Base-by-base conservation (phyloP, 345 rosid genomes). In the Rhodomyrtus tomentosa region DNA sequence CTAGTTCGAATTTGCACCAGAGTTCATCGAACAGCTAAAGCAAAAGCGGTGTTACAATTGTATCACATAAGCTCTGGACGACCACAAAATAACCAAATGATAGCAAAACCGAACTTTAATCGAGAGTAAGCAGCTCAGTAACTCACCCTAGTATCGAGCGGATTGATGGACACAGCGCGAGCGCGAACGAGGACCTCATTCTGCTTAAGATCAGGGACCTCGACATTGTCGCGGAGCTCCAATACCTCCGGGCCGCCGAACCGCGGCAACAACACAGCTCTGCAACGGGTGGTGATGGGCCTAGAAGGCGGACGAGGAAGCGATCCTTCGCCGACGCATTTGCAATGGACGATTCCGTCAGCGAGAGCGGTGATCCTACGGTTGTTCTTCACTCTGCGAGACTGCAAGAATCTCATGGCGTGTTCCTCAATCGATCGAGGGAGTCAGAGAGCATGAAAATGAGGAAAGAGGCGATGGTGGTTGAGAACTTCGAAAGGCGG, bases 191-290 rank as follows among this genome's bases (percentile, higher is more conserved):
- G 96, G 40, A 96, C 94, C 90, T 96, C 96, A 82, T 91, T 90
- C 40, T 93, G 90, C 86, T 93, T 92, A 36, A 96, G 94, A 85
- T 91, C 91, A 62, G 99, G 98, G 49, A 96, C 95, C 40, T 88
- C 92, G 21, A 95, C 95, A 87, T 92, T 87, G 55, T 88, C 89
- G 51, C 98, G 93, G 88, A 95, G 91, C 92, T 93, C 93, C 86
- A 95, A 89, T 84, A 93, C 95, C 89, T 93, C 98, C 29, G 99
- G 97, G 22, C 98, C 98, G 32, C 99, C 99, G 86, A 94, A 95
- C 38, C 96, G 96, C 16, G 97, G 98, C 59, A 96, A 82, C 85
- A 95, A 83, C 87, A 95, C 99, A 15, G 95, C 98, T 84, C 98
- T 91, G 91, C 98, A 95, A 82, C 90, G 89, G 79, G 94, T 96